Base-by-base conservation (phyloP, 345 rosid species). In the Salix koriyanagi region DNA sequence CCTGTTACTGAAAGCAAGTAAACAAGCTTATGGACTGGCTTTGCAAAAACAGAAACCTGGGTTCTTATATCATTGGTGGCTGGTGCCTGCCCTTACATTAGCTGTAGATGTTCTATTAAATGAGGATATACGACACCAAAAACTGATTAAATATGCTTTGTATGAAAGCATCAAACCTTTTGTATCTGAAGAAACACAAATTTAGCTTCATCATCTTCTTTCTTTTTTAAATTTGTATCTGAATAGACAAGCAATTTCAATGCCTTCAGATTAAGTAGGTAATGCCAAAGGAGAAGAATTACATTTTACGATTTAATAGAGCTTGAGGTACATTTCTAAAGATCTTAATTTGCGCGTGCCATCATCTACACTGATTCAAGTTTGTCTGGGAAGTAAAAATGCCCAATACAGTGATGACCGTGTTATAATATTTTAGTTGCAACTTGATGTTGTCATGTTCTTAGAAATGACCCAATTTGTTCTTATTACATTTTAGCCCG, bases 1-100 rank as follows among this genome's bases (percentile, higher is more conserved):
- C 99, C 98, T 0, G 78, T 93, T 67, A 80, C 89, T 1, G 87
- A 79, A 74, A 90, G 90, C 88, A 81, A 86, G 81, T 89, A 87
- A 85, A 71, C 21, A 58, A 32, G 18, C 15, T 58, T 56, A 26
- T 3, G 56, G 65, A 28, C 70, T 42, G 72, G 73, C 37, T 62
- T 65, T 46, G 75, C 73, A 75, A 46, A 76, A 80, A 70, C 86
- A 76, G 87, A 85, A 79, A 69, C 84, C 25, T 54, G 84, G 70
- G 79, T 83, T 87, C 85, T 82, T 85, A 72, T 65, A 76, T 64
- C 65, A 61, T 14, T 21, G 84, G 85, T 81, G 69, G 85, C 71
- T 39, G 76, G 83, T 84, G 73, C 82, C 83, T 79, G 80, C 76
- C 71, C 37, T 67, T 58, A 1, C n/a, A 14, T 15, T 73, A 79